Conservation (phyloP, 176 grass and related monocot genomes). For the Ananas comosus region DNA sequence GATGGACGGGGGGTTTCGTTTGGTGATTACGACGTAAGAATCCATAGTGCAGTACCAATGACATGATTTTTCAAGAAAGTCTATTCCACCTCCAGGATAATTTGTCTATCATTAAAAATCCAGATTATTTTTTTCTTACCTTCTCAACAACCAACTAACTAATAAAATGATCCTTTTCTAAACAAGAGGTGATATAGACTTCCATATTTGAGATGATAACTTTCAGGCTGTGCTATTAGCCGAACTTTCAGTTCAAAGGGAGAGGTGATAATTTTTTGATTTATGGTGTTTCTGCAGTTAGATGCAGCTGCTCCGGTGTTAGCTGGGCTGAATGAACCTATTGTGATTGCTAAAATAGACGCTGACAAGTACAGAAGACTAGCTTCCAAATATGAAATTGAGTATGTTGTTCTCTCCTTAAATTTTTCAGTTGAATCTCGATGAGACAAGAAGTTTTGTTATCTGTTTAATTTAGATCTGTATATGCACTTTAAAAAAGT, state of each 20-base stretch:
- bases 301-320: conserved; percentile 78
- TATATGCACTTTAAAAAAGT: not conserved
- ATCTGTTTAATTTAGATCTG: not conserved
- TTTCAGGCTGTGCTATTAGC: too few relatives aligned
- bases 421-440: not conserved
- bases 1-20: too few relatives aligned
- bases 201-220: too few relatives aligned
- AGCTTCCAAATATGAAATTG: conserved; percentile 84
- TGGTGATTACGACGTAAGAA: too few relatives aligned
- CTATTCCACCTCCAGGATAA: too few relatives aligned
- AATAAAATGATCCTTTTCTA: too few relatives aligned
- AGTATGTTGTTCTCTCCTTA: conserved; percentile 46
- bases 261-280: conserved; percentile 14
- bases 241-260: not conserved
- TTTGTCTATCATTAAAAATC: too few relatives aligned
- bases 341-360: conserved; percentile 75
- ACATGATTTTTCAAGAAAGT: too few relatives aligned
- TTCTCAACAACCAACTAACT: too few relatives aligned
- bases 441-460: not conserved
- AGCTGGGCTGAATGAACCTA: conserved; percentile 53
- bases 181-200: too few relatives aligned
- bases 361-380: conserved; percentile 92
- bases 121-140: too few relatives aligned
- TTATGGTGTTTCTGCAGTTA: conserved; percentile 40
- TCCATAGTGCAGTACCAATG: too few relatives aligned